A percentile compares a stretch with the other conserved stretches of the same genome.
Conservation (phyloP, 1,284 basidiomycete species). For the Paramarasmius palmivorus region DNA sequence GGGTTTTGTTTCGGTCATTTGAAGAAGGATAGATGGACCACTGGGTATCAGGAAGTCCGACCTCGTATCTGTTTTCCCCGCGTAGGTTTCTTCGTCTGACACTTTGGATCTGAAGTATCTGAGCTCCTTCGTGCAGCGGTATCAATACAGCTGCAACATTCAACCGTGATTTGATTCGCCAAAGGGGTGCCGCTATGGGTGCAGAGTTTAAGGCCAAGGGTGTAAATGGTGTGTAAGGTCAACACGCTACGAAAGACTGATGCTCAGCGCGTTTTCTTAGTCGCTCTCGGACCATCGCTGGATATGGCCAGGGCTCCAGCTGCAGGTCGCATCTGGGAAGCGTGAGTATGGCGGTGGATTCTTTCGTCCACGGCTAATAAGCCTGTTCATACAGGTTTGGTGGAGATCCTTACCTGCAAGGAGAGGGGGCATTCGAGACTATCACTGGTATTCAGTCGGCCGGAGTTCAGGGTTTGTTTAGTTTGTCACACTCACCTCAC, state of each 20-base stretch:
- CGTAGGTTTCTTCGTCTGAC: slow-evolving; percentile 37
- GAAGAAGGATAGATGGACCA: slow-evolving; percentile 42
- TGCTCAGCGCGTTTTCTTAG: slow-evolving; percentile 29
- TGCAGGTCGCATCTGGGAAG: slow-evolving; percentile 77
- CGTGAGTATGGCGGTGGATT: slow-evolving; percentile 35
- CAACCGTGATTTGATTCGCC: slow-evolving; percentile 66
- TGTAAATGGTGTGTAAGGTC: slow-evolving; percentile 31
- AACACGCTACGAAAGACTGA: background rate
- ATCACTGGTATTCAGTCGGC: slow-evolving; percentile 60
- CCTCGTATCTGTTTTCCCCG: slow-evolving; percentile 66
- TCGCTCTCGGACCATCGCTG: slow-evolving; percentile 61
- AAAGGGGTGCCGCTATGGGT: slow-evolving; percentile 65
- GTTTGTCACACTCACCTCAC: background rate
- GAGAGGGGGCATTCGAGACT: slow-evolving; percentile 60
- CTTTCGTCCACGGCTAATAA: background rate
- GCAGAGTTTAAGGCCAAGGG: slow-evolving; percentile 73
- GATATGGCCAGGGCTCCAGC: slow-evolving; percentile 61
- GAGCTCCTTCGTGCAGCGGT: slow-evolving; percentile 35
- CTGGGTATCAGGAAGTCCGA: slow-evolving; percentile 68
- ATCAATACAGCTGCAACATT: slow-evolving; percentile 78
- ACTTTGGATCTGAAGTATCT: background rate
- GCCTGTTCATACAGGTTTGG: slow-evolving; percentile 39
- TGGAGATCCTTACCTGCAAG: slow-evolving; percentile 63
- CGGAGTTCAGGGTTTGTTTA: slow-evolving; percentile 50
- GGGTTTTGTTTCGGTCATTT: background rate